Conservation (phyloP, 2,329 filamentous ascomycete genomes). For the Corniculantispora saksenae region DNA sequence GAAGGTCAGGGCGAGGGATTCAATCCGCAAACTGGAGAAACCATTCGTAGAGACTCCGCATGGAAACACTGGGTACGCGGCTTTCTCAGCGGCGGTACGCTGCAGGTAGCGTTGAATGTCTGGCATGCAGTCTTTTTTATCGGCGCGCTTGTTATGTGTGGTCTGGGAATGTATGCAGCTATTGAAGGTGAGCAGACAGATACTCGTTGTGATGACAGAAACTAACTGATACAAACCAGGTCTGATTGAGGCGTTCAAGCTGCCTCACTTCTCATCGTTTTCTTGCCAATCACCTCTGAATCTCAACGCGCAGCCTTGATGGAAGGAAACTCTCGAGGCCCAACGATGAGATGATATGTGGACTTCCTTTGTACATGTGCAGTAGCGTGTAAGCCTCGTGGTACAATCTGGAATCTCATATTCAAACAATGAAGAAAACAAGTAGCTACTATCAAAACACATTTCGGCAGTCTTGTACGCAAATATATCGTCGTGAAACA, state of each 20-base stretch:
- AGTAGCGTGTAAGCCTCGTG: background rate
- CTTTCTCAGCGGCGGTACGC: background rate
- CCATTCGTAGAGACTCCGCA: background rate
- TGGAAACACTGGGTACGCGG: background rate
- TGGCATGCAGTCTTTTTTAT: background rate
- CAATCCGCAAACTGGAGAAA: conserved; percentile 16
- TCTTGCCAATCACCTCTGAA: background rate
- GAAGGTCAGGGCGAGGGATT: conserved; percentile 22
- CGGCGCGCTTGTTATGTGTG: background rate
- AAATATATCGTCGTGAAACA: background rate
- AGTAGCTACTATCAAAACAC: conserved; percentile 16
- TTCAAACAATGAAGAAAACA: conserved; percentile 2
- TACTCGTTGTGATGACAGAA: background rate
- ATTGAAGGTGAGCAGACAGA: background rate
- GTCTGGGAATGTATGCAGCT: background rate
- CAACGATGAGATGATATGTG: too few species aligned
- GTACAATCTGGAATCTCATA: conserved; percentile 9
- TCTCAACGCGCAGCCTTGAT: background rate
- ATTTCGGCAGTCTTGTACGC: conserved; percentile 3
- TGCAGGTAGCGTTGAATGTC: background rate
- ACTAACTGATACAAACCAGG: background rate
- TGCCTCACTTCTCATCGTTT: background rate
- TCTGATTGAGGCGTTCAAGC: conserved; percentile 6
- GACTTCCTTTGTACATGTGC: background rate
- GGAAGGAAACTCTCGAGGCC: background rate